Evolutionary conservation across 306 rosid species (phyloP).

Genomic region (Vigna radiata): DNA sequence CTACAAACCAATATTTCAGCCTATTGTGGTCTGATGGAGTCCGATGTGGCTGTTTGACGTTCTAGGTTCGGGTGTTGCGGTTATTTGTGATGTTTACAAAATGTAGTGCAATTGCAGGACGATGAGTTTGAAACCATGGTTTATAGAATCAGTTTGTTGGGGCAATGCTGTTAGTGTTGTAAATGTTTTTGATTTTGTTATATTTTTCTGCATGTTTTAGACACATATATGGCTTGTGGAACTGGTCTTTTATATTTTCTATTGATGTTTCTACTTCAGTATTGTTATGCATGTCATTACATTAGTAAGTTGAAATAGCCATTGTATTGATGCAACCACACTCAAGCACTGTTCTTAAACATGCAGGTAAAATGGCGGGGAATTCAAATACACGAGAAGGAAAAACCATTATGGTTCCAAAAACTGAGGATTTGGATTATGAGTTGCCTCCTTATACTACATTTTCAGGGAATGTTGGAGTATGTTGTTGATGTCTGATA

Average conservation of each 20-base stretch:
- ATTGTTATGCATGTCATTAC: slow-evolving; percentile 3
- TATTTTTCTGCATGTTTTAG: neutral
- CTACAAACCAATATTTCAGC: neutral
- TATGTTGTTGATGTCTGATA: slow-evolving; percentile 44
- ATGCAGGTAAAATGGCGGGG: slow-evolving; percentile 53
- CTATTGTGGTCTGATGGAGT: neutral
- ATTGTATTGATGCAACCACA: slow-evolving; percentile 21
- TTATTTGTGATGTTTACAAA: neutral
- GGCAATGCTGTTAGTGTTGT: neutral
- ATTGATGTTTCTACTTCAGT: neutral
- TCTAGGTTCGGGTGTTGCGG: neutral
- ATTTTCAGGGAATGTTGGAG: slow-evolving; percentile 61
- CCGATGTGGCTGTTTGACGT: neutral
- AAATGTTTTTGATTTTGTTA: slow-evolving; percentile 5
- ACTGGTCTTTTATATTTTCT: slow-evolving; percentile 18
- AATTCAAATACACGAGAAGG: slow-evolving; percentile 51
- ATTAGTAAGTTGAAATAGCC: slow-evolving; percentile 14
- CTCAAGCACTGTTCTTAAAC: slow-evolving; percentile 27
- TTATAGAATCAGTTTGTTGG: neutral
- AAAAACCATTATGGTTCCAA: slow-evolving; percentile 55
- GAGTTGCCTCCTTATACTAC: slow-evolving; percentile 52
- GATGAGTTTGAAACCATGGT: neutral
- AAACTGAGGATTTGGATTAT: slow-evolving; percentile 71
- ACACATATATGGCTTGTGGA: neutral
- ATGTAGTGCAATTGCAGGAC: neutral